Percentiles rank a stretch among this genome's conserved stretches.
phyloP scores from a whole-genome alignment of 192 early-diverging fungal species.

The Spinellus fusiger region DNA sequence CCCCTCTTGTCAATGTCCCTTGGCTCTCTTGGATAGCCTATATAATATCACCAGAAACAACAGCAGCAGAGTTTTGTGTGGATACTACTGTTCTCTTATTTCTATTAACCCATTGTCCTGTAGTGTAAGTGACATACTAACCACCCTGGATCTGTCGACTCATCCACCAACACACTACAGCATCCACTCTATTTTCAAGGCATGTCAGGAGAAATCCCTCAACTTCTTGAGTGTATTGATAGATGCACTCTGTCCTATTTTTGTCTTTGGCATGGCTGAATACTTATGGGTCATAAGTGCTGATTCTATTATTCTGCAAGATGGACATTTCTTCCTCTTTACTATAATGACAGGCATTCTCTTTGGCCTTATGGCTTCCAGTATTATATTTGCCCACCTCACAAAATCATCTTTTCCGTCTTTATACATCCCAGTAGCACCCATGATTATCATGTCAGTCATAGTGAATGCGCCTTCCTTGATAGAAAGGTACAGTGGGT shows the following conservation, averaged over 20 bases:
- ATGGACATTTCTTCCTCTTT: slow-evolving; percentile 71
- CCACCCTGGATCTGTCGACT: background rate
- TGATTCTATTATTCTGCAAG: slow-evolving; percentile 55
- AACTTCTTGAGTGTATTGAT: slow-evolving; percentile 46
- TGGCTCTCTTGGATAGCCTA: background rate
- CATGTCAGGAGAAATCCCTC: slow-evolving; percentile 44
- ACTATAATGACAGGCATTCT: slow-evolving; percentile 62
- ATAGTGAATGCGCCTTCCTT: slow-evolving; percentile 52
- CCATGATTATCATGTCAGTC: slow-evolving; percentile 60
- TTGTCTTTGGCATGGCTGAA: slow-evolving; percentile 48
- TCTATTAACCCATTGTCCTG: slow-evolving; percentile 48
- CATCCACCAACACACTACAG: slow-evolving; percentile 24
- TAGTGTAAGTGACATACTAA: slow-evolving; percentile 38
- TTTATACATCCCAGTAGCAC: slow-evolving; percentile 66
- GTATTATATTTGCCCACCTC: slow-evolving; percentile 87
- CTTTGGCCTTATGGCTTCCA: slow-evolving; percentile 84
- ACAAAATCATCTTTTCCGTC: slow-evolving; percentile 79
- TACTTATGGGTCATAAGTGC: slow-evolving; percentile 66
- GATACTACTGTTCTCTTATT: slow-evolving; percentile 37
- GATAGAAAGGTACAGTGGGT: slow-evolving; percentile 34
- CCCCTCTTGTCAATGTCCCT: slow-evolving; percentile 5
- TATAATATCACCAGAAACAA: slow-evolving; percentile 8
- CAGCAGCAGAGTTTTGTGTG: slow-evolving; percentile 22
- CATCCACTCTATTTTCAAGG: slow-evolving; percentile 39
- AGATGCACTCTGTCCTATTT: slow-evolving; percentile 52